These are phyloP conservation scores for Actinomucor elegans DNA, from an alignment of 371 early-diverging fungal genomes.

Conservation along the genomic window DNA sequence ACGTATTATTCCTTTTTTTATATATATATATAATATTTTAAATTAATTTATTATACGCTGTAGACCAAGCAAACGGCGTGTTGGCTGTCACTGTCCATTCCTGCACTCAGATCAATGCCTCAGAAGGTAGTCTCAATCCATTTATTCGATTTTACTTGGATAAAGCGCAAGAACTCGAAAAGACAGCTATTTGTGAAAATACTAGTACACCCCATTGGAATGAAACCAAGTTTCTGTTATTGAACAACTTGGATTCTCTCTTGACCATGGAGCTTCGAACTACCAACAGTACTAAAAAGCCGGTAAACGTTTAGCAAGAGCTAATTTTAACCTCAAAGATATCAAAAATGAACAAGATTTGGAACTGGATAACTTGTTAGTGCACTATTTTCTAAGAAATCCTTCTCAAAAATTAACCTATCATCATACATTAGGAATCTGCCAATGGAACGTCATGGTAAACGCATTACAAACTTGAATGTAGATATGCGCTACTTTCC, in stretches of 20 bases:
- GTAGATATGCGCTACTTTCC: slow-evolving; percentile 63
- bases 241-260: slow-evolving; percentile 53
- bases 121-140: slow-evolving; percentile 79
- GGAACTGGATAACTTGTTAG: slow-evolving; percentile 16
- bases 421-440: slow-evolving; percentile 21
- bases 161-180: slow-evolving; percentile 69
- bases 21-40: no score
- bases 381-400: neutral
- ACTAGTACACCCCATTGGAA: slow-evolving; percentile 63
- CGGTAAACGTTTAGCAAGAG: slow-evolving; percentile 42
- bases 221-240: slow-evolving; percentile 56
- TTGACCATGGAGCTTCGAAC: slow-evolving; percentile 44
- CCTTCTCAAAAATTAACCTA: neutral
- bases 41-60: no score
- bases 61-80: slow-evolving; percentile 77
- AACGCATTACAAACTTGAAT: slow-evolving; percentile 48
- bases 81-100: slow-evolving; percentile 77
- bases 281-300: slow-evolving; percentile 17
- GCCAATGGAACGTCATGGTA: slow-evolving; percentile 46
- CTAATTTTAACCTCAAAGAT: slow-evolving; percentile 54
- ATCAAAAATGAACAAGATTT: slow-evolving; percentile 35
- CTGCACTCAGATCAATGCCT: slow-evolving; percentile 75
- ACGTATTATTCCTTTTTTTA: no score
- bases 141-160: slow-evolving; percentile 74
- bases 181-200: slow-evolving; percentile 57